Base-by-base conservation (phyloP, 2,329 filamentous ascomycete species). In the Aspergillus japonicus region DNA sequence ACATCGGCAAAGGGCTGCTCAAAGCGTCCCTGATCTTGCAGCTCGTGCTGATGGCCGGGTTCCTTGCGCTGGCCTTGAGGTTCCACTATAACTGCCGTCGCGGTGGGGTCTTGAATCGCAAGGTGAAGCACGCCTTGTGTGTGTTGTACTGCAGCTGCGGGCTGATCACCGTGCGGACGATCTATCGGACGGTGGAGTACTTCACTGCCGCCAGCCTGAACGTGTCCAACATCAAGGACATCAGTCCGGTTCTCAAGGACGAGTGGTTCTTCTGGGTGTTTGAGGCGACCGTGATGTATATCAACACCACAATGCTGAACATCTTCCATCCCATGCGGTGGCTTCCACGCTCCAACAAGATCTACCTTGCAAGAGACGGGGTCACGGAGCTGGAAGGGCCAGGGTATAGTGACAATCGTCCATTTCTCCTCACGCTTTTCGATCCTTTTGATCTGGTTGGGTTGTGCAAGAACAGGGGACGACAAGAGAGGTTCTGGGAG, bases 231-330 rank as follows among this genome's bases (percentile, higher is more conserved):
- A 72, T 52, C 63, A 68, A 66, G 62, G 75, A 58, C 68, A 78
- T 73, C 29, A 71, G 67, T 31, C 71, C 72, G 1, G 47, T 72
- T 16, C 56, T 73, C 55, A 74, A 74, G 47, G 76, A 82, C 52
- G 83, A 86, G 58, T 78, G 77, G 66, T 82, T 80, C 63, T 82
- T 85, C 61, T 85, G 81, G 78, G 72, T 84, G 33, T 83, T 85
- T 59, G 83, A 85, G 64, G 78, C 76, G 4, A 68, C 73, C 2
- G 77, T 83, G 54, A 84, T 85, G 78, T 79, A 82, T 19, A 62
- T 77, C 52, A 84, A 83, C 62, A 81, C 79, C 12, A 74, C 77
- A 4, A 63, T 85, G 54, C 71, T 84, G n/a, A 83, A 83, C 60
- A 57, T 81, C 21, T 82, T 77, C 50, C 82, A 83, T 57, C 83